Conservation (phyloP, 2,329 filamentous ascomycete species). For the Pezicula rhizophila region DNA sequence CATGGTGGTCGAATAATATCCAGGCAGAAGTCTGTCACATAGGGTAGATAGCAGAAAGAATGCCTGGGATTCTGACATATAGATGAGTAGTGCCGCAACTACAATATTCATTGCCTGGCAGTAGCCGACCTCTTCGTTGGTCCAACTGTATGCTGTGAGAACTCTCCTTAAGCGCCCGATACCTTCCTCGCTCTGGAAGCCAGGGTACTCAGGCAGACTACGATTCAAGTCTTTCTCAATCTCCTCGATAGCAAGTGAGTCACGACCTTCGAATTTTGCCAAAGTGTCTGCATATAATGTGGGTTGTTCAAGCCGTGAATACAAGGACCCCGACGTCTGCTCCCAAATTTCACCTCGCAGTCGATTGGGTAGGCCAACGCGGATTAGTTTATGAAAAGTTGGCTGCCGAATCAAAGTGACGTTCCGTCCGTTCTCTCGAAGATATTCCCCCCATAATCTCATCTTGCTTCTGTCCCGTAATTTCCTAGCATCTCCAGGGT, state of each 20-base stretch:
- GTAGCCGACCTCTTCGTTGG: slow-evolving; percentile 90
- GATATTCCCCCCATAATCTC: slow-evolving; percentile 93
- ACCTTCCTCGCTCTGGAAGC: slow-evolving; percentile 93
- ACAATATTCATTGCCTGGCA: slow-evolving; percentile 99
- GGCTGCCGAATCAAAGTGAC: slow-evolving; percentile 88
- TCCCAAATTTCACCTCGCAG: slow-evolving; percentile 95
- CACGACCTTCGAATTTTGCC: slow-evolving; percentile 72
- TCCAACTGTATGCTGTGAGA: slow-evolving; percentile 96
- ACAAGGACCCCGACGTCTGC: slow-evolving; percentile 84
- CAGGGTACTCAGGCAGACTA: slow-evolving; percentile 92
- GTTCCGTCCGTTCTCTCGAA: slow-evolving; percentile 91
- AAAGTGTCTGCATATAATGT: slow-evolving; percentile 80
- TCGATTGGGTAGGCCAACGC: slow-evolving; percentile 89
- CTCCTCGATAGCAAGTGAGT: slow-evolving; percentile 94
- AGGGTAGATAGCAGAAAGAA: slow-evolving; percentile 90
- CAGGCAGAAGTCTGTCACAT: slow-evolving; percentile 87
- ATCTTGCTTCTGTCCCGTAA: slow-evolving; percentile 94
- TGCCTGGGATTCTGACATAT: slow-evolving; percentile 93
- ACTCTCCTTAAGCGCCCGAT: slow-evolving; percentile 86
- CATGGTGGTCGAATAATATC: slow-evolving; percentile 99
- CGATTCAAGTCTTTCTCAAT: slow-evolving; percentile 98
- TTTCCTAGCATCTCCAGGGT: slow-evolving; percentile 92
- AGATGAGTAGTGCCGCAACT: slow-evolving; percentile 94
- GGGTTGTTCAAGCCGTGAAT: slow-evolving; percentile 79
- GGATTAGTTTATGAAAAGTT: slow-evolving; percentile 95